Conservation (phyloP, 441 rosid species). For the Pelargonium cotyledonis region DNA sequence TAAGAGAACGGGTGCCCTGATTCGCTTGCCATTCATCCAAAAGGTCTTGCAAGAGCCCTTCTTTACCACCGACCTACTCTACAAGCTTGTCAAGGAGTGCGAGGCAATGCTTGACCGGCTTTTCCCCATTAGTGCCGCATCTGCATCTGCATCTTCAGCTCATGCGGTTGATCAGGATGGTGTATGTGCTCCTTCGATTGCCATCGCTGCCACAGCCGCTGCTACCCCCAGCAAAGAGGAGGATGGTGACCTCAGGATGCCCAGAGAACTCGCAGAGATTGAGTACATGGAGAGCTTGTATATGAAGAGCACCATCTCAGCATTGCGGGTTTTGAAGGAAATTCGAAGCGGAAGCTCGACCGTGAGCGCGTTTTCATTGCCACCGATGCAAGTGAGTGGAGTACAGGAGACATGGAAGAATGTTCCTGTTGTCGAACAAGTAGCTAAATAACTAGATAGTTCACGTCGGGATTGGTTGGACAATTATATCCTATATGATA, state of each 20-base stretch:
- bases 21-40: conserved; percentile 68
- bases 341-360: conserved; percentile 82
- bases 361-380: conserved; percentile 66
- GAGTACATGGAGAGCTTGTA: conserved; percentile 55
- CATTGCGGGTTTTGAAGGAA: conserved; percentile 60
- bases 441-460: conserved; percentile 37
- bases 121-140: conserved; percentile 36
- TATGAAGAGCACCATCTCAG: conserved; percentile 68
- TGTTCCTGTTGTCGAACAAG: conserved; percentile 48
- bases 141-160: conserved; percentile 10
- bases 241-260: conserved; percentile 16
- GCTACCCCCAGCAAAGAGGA: not conserved
- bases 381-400: conserved; percentile 58
- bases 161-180: conserved; percentile 23
- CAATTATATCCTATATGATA: not conserved
- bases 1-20: conserved; percentile 70
- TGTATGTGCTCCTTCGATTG: conserved; percentile 2
- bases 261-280: conserved; percentile 45
- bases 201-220: not conserved
- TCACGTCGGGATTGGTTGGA: not conserved
- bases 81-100: conserved; percentile 64
- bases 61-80: conserved; percentile 68
- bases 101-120: conserved; percentile 61
- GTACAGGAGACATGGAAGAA: conserved; percentile 54
- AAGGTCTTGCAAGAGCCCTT: conserved; percentile 75